Base-by-base conservation (phyloP, 1,284 basidiomycete genomes). In the Afroboletus lepidellus region DNA sequence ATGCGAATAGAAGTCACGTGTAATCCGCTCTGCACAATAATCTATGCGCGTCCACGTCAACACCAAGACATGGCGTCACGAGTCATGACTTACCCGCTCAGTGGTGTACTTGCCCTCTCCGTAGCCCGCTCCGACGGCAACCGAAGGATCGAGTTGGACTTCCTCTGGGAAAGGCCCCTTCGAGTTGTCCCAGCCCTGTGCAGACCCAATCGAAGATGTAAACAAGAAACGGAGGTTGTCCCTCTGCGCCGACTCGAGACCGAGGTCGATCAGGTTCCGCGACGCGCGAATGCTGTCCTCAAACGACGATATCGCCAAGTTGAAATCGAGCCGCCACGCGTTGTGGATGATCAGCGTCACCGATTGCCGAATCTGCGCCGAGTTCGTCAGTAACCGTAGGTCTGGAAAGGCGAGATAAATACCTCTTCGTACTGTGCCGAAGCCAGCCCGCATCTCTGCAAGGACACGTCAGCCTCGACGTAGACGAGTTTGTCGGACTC, bases 71-170 rank as follows among this genome's bases (percentile, higher is more conserved):
- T n/a, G n/a, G n/a, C n/a, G n/a, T n/a, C n/a, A n/a, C n/a, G n/a
- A n/a, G n/a, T n/a, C n/a, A n/a, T n/a, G 3, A 15, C 61, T 47
- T 23, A 72, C 73, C 52, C 69, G 60, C 55, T 74, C 74, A 1
- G 62, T 50, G 0, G 64, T 57, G n/a, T 74, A 74, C 52, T 74
- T 74, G 11, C 56, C 51, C 29, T 71, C 67, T 1, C 67, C 66
- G 36, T 74, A 73, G 1, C 72, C 72, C 3, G 29, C 37, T n/a
- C 64, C 62, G 11, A 63, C 53, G 0, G 65, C 64, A 21, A 57
- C 33, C 1, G 45, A 38, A 0, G 62, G 45, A 8, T 69, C 63
- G 1, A 53, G 41, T 8, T 65, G 45, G 0, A 67, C 53, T 1
- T 59, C 58, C 48, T 74, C 72, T 1, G 73, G 72, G 41, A 67